Percentiles rank a stretch among this genome's conserved stretches.
These are phyloP conservation scores for Quercus wislizeni DNA, from an alignment of 306 rosid species.

Conservation along the genomic window DNA sequence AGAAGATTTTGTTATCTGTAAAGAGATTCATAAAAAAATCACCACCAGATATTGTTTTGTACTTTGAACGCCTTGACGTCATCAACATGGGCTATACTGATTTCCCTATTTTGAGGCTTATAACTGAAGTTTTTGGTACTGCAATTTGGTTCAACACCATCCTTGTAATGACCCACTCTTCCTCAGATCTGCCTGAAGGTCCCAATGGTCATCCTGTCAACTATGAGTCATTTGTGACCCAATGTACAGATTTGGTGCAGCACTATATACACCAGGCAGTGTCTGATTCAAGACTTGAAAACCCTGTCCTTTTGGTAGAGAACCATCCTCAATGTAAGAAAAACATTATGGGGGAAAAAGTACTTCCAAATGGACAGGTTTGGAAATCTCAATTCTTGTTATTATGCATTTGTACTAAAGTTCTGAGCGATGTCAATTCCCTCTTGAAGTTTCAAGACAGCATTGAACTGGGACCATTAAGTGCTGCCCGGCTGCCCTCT, in stretches of 20 bases:
- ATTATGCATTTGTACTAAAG: slow-evolving; percentile 77
- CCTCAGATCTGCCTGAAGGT: slow-evolving; percentile 81
- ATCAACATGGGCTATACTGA: slow-evolving; percentile 45
- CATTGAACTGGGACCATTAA: slow-evolving; percentile 69
- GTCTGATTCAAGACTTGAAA: slow-evolving; percentile 81
- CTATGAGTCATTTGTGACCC: slow-evolving; percentile 64
- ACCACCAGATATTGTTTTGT: slow-evolving; percentile 91
- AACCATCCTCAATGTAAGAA: slow-evolving; percentile 80
- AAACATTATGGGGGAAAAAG: slow-evolving; percentile 71
- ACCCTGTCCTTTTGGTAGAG: slow-evolving; percentile 85
- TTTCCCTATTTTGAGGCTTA: slow-evolving; percentile 58
- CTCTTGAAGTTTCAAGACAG: slow-evolving; percentile 76
- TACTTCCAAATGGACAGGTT: slow-evolving; percentile 95
- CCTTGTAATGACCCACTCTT: slow-evolving; percentile 88
- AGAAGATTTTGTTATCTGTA: slow-evolving; percentile 70
- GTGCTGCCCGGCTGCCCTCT: slow-evolving; percentile 59
- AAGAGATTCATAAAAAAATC: slow-evolving; percentile 77
- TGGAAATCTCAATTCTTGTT: slow-evolving; percentile 87
- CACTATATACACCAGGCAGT: slow-evolving; percentile 80
- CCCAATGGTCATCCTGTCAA: slow-evolving; percentile 58
- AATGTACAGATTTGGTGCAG: slow-evolving; percentile 59
- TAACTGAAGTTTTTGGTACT: slow-evolving; percentile 82
- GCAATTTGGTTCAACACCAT: slow-evolving; percentile 93
- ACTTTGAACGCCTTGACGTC: slow-evolving; percentile 85
- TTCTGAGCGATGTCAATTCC: slow-evolving; percentile 74